These are phyloP conservation scores for Penicillium riverlandense DNA, from an alignment of 495 filamentous ascomycete species.

Conservation along the genomic window DNA sequence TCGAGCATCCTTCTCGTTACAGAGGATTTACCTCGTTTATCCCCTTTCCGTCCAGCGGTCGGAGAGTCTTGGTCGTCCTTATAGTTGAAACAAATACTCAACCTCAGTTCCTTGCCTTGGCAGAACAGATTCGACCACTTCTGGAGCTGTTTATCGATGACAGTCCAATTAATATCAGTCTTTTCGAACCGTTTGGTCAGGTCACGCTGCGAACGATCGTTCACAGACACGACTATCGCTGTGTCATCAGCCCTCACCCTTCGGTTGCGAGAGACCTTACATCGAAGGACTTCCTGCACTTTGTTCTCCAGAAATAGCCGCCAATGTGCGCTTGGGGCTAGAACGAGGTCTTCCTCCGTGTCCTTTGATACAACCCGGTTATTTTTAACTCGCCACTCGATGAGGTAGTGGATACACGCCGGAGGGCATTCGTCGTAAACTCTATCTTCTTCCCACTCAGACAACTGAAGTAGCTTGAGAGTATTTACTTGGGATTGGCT, in stretches of 20 bases:
- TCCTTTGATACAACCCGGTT: too few species aligned
- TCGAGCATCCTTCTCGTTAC: conserved; percentile 7
- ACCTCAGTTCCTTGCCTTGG: conserved; percentile 8
- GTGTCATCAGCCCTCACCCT: conserved; percentile 4
- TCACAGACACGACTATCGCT: conserved; percentile 9
- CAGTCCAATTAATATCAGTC: conserved; percentile 5
- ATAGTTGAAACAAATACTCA: conserved; percentile 11
- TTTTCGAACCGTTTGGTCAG: conserved; percentile 8
- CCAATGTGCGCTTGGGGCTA: too few species aligned
- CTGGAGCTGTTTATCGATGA: conserved; percentile 5
- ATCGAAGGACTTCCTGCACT: too few species aligned
- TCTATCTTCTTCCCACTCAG: too few species aligned
- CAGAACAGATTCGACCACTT: conserved; percentile 3
- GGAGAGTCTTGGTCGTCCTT: conserved; percentile 5
- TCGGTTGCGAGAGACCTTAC: neutral
- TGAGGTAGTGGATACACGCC: too few species aligned
- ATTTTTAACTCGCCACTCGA: too few species aligned
- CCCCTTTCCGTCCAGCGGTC: neutral
- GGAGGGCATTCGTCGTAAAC: too few species aligned
- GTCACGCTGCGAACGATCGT: conserved; percentile 7
- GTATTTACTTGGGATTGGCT: too few species aligned
- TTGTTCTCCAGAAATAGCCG: too few species aligned
- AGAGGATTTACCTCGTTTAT: conserved; percentile 8
- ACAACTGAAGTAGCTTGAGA: too few species aligned
- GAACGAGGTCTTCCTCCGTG: too few species aligned